Conservation (phyloP, 164 flowering plant genomes). For the Platanus orientalis region DNA sequence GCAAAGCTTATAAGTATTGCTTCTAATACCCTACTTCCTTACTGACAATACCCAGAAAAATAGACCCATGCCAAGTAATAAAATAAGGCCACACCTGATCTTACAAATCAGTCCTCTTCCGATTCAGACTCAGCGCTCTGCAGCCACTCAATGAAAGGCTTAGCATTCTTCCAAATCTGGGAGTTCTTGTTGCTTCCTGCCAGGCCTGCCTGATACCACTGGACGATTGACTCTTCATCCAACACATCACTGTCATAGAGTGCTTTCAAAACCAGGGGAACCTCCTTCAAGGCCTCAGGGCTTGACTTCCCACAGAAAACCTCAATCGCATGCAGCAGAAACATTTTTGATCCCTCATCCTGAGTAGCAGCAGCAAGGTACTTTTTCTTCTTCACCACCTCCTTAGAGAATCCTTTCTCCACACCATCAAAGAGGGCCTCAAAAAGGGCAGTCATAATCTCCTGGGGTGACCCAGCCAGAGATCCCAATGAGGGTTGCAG, state of each 20-base stretch:
- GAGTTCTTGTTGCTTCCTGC: constrained; percentile 33
- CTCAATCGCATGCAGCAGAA: constrained; percentile 45
- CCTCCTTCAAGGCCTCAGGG: constrained; percentile 47
- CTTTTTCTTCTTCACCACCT: constrained; percentile 49
- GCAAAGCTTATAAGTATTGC: too few species aligned
- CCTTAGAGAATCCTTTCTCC: constrained; percentile 59
- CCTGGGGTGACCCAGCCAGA: constrained; percentile 34
- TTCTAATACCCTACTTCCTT: too few species aligned
- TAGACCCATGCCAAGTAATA: too few species aligned
- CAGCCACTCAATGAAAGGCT: constrained; percentile 72
- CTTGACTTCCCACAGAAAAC: constrained; percentile 39
- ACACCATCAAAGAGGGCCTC: constrained; percentile 54
- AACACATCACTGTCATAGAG: constrained; percentile 61
- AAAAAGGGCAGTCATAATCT: constrained; percentile 38
- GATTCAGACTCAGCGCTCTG: constrained; percentile 77
- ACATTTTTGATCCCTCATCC: constrained; percentile 41
- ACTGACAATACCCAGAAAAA: too few species aligned
- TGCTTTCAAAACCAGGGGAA: constrained; percentile 50
- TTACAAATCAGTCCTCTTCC: constrained; percentile 34
- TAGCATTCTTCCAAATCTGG: constrained; percentile 53
- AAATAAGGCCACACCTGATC: too few species aligned
- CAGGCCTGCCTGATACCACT: constrained; percentile 52
- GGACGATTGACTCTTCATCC: constrained; percentile 54
- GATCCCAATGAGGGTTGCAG: constrained; percentile 32
- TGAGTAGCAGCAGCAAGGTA: constrained; percentile 41